Base-by-base conservation (phyloP, 495 filamentous ascomycete genomes). In the Apiosordaria backusii region DNA sequence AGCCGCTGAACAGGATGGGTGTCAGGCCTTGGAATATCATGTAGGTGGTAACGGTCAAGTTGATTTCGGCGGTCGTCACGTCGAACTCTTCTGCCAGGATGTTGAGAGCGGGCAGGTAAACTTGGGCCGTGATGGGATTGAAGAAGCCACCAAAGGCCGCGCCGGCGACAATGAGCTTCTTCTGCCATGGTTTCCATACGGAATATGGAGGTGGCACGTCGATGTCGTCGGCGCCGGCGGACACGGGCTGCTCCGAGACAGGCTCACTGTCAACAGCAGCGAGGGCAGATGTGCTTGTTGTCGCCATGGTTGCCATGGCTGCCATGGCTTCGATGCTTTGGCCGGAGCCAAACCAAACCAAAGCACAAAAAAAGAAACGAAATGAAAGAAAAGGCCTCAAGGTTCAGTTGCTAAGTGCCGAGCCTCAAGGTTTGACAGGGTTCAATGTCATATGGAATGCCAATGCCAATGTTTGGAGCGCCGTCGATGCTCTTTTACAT, bases 91-190 rank as follows among this genome's bases (percentile, higher is more conserved):
- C 26, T 0, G 86, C 78, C 5, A 91, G 70, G 0, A 76, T 75
- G n/a, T 78, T 83, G 52, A 93, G 77, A 0, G 88, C 86, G 4
- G 89, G 89, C 60, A 89, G 88, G 76, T 94, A 94, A 66, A 93
- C 91, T 35, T 79, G 75, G 0, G 87, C 86, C 13, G 86, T 87
- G 13, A 92, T 74, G 1, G 89, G 89, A 0, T 89, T 92, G 79
- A 90, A 89, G 74, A 90, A 87, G 22, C 87, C 84, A 13, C 79
- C 83, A 61, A 82, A 72, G 10, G 87, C 83, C 45, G 86, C 86
- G 59, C 85, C 81, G 61, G 86, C 77, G 60, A 91, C 83, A 60
- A 90, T 86, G 64, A 85, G 79, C 61, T 79, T 75, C 77, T 90
- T 90, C 68, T 86, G 78, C 65, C 52, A 55, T 22, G n/a, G n/a